Evolutionary conservation across 2,329 filamentous ascomycete genomes (phyloP).

Genomic region (Neonectria coccinea): DNA sequence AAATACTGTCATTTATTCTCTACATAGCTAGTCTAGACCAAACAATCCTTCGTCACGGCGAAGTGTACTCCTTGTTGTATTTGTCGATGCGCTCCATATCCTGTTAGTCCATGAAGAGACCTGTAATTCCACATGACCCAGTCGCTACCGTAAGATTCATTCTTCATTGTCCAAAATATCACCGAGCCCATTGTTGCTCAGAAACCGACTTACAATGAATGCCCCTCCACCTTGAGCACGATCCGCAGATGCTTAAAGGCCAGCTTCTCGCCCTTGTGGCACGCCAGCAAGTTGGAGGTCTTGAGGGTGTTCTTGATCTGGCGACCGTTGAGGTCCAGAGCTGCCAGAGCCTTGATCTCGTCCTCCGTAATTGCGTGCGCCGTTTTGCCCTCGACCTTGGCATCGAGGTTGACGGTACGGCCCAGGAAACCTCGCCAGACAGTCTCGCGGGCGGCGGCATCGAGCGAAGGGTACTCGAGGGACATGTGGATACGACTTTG

Average conservation of each 20-base stretch:
- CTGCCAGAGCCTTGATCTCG: constrained; percentile 52
- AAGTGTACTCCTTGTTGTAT: neutral
- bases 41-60: too few species aligned
- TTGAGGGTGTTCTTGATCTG: constrained; percentile 65
- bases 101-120: neutral
- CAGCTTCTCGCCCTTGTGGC: constrained; percentile 47
- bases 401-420: constrained; percentile 43
- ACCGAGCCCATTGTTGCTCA: neutral
- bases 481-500: constrained; percentile 61
- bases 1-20: neutral
- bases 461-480: constrained; percentile 59
- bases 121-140: neutral
- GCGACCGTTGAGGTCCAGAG: constrained; percentile 59
- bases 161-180: neutral
- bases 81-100: neutral
- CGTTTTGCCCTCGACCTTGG: constrained; percentile 38
- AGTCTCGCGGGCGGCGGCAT: constrained; percentile 48
- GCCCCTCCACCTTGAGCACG: constrained; percentile 48
- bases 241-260: constrained; percentile 46
- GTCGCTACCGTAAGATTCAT: neutral
- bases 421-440: constrained; percentile 57
- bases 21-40: neutral
- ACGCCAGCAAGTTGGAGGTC: constrained; percentile 49
- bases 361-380: constrained; percentile 48
- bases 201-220: constrained; percentile 39